Evolutionary conservation across 768 basidiomycete genomes (phyloP).

Genomic region (Strobilomyces echinocephalus): DNA sequence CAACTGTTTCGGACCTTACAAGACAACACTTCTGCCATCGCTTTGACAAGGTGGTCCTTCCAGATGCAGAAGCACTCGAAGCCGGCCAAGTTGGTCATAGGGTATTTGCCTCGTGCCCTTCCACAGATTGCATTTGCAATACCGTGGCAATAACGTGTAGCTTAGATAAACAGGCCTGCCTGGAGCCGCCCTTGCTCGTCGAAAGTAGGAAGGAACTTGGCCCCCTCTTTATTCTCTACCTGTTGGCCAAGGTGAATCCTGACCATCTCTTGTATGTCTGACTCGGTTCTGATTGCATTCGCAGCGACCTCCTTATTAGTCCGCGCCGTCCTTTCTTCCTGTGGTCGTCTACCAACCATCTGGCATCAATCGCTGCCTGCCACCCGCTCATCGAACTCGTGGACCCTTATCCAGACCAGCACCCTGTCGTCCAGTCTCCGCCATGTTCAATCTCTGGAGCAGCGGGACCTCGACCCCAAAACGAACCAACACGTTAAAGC

Average conservation of each 20-base stretch:
- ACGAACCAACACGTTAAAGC: slow-evolving; percentile 15
- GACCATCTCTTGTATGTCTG: not conserved
- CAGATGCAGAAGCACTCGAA: not conserved
- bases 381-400: not conserved
- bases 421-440: not conserved
- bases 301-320: not conserved
- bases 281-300: not conserved
- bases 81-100: no score
- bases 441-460: slow-evolving; percentile 8
- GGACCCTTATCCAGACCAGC: not conserved
- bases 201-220: not conserved
- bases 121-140: not conserved
- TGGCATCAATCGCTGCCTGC: not conserved
- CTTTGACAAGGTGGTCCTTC: not conserved
- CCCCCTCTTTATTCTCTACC: not conserved
- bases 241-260: not conserved
- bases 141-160: slow-evolving; percentile 9
- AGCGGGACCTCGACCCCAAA: slow-evolving; percentile 16
- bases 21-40: not conserved
- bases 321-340: not conserved
- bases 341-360: not conserved
- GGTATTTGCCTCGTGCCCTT: slow-evolving; percentile 7
- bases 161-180: slow-evolving; percentile 16
- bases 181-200: slow-evolving; percentile 3
- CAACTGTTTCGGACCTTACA: no score